Conservation (phyloP, 1,284 basidiomycete species). For the Chalciporus sp. region DNA sequence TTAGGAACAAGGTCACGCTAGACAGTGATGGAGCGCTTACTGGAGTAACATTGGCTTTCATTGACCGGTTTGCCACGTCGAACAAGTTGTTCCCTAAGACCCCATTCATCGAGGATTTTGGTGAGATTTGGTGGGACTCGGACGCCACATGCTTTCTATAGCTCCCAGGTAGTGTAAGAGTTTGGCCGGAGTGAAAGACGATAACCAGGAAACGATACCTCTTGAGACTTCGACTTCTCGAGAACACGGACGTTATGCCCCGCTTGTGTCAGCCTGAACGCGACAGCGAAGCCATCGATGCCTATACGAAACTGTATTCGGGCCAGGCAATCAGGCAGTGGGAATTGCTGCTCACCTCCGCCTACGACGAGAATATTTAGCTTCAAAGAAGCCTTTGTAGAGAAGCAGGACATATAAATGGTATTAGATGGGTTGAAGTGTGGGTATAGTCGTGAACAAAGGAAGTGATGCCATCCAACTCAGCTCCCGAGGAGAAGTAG, state of each 20-base stretch:
- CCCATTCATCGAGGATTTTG: conserved; percentile 52
- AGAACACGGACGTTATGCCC: conserved; percentile 51
- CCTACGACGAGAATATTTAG: conserved; percentile 46
- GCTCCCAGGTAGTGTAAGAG: neutral
- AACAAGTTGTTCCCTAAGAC: conserved; percentile 42
- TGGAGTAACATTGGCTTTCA: conserved; percentile 21
- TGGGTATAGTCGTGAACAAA: too few relatives aligned
- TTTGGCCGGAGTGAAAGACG: neutral
- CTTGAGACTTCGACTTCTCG: conserved; percentile 39
- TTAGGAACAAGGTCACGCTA: neutral
- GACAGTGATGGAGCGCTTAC: conserved; percentile 23
- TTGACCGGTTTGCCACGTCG: conserved; percentile 32
- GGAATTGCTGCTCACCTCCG: conserved; percentile 34
- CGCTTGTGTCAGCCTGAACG: conserved; percentile 44
- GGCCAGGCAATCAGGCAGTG: neutral
- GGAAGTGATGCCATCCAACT: too few relatives aligned
- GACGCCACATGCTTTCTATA: conserved; percentile 40
- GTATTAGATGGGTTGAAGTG: too few relatives aligned
- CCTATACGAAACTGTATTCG: conserved; percentile 24
- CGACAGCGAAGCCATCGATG: conserved; percentile 47
- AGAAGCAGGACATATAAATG: neutral
- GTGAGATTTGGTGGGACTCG: conserved; percentile 51
- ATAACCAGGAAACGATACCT: conserved; percentile 24
- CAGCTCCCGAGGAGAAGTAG: too few relatives aligned
- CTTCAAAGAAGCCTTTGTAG: conserved; percentile 26